These are phyloP conservation scores for Jacaranda mimosifolia DNA, from an alignment of 257 asterid species.

Conservation along the genomic window DNA sequence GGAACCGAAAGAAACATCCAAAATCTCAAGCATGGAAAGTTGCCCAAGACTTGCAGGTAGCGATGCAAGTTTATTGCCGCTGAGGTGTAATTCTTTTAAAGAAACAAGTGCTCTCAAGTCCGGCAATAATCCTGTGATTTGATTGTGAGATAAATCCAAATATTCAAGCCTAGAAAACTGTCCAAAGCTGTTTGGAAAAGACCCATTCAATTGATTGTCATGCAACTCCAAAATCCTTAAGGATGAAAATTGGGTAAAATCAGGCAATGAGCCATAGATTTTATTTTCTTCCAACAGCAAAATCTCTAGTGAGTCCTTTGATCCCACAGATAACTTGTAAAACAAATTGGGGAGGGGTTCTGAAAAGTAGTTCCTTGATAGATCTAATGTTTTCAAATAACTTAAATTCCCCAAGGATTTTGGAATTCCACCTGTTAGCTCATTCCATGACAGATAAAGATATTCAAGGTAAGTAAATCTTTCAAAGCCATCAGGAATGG, in stretches of 20 bases:
- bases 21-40: no score
- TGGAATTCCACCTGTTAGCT: constrained; percentile 42
- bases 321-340: no score
- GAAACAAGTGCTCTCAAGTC: constrained; percentile 3
- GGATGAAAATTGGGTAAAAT: background rate
- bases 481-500: constrained; percentile 42
- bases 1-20: constrained; percentile 17
- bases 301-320: background rate
- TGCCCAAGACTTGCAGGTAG: background rate
- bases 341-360: no score
- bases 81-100: no score
- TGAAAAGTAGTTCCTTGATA: no score
- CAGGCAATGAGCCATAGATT: background rate
- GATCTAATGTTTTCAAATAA: no score
- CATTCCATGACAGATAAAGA: constrained; percentile 29
- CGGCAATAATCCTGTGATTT: no score
- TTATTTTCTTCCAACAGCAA: background rate
- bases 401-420: no score
- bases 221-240: background rate
- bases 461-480: constrained; percentile 16
- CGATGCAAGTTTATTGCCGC: constrained; percentile 3
- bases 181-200: no score
- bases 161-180: no score
- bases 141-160: no score
- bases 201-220: no score